Conservation (phyloP, 805 yeast genomes). For the Saccharomycopsis vini region DNA sequence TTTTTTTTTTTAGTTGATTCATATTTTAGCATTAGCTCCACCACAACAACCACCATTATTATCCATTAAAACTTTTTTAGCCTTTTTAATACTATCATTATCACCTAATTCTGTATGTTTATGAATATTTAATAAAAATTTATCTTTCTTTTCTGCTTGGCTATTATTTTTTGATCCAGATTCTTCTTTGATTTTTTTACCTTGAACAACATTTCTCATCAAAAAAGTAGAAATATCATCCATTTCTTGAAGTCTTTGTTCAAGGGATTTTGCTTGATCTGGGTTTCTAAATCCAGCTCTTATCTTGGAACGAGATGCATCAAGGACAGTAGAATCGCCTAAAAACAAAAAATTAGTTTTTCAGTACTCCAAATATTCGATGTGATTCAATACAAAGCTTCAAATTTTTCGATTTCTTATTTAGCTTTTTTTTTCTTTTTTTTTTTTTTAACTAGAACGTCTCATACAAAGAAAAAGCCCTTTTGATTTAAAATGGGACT, state of each 20-base stretch:
- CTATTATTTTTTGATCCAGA: slow-evolving; percentile 29
- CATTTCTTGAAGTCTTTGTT: slow-evolving; percentile 45
- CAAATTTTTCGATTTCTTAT: neutral
- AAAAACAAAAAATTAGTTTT: neutral
- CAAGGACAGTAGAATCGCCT: slow-evolving; percentile 36
- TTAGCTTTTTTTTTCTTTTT: no score
- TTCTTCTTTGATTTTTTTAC: slow-evolving; percentile 34
- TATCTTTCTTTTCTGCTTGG: no score
- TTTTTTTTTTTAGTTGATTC: no score
- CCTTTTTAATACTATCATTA: slow-evolving; percentile 64
- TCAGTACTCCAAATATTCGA: neutral
- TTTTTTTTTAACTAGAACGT: neutral
- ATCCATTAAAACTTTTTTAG: slow-evolving; percentile 36
- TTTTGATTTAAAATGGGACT: no score
- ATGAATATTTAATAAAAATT: slow-evolving; percentile 53
- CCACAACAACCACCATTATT: slow-evolving; percentile 53
- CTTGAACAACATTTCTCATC: slow-evolving; percentile 80
- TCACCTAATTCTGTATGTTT: slow-evolving; percentile 83
- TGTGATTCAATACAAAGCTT: neutral
- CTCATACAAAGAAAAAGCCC: neutral
- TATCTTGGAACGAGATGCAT: slow-evolving; percentile 54
- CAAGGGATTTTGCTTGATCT: slow-evolving; percentile 38
- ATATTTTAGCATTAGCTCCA: slow-evolving; percentile 25
- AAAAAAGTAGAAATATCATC: slow-evolving; percentile 67
- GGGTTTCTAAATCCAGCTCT: slow-evolving; percentile 44